Base-by-base conservation (phyloP, 2,329 filamentous ascomycete genomes). In the Cercospora beticola region DNA sequence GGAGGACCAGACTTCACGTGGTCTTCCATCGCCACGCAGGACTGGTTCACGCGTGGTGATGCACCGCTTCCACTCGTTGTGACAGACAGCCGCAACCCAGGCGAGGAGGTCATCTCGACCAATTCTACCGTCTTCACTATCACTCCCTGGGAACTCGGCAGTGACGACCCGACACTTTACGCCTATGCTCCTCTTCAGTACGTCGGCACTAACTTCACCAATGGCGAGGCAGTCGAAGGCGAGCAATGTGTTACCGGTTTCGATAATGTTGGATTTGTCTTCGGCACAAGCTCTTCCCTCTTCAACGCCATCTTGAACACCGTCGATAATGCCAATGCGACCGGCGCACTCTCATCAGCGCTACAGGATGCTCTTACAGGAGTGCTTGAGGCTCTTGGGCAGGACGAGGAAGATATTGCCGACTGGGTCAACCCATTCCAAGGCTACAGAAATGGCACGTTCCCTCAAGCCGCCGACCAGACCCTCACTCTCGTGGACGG, bases 261-360 rank as follows among this genome's bases (percentile, higher is more conserved):
- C 71, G 94, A 97, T 80, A 93, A 93, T 74, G 86, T 87, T 26
- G 92, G 92, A 6, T 97, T 87, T 76, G 83, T 97, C 28, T 93
- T 97, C 88, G 93, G 93, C 62, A 97, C 93, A 0, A 93, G 90
- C 23, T 92, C 90, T 0, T 90, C 91, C 0, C 84, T 97, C 1
- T 97, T 97, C 85, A 97, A 97, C 81, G 84, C 89, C 74, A 86
- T 92, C 74, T 81, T 97, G 18, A 83, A 93, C 3, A 81, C 87
- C 10, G 82, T 94, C 65, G 86, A 92, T 71, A 79, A 78, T 40
- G 74, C 78, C 5, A 75, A 78, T 9, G 78, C 80, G 23, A 79
- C 81, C 28, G 77, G 86, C 1, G 77, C 82, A 0, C 67, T 64
- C 46, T 36, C 52, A 12, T 5, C 12, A 9, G 62, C 62, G 2